Base-by-base conservation (phyloP, 2,329 filamentous ascomycete species). In the Diplodia scrobiculata region DNA sequence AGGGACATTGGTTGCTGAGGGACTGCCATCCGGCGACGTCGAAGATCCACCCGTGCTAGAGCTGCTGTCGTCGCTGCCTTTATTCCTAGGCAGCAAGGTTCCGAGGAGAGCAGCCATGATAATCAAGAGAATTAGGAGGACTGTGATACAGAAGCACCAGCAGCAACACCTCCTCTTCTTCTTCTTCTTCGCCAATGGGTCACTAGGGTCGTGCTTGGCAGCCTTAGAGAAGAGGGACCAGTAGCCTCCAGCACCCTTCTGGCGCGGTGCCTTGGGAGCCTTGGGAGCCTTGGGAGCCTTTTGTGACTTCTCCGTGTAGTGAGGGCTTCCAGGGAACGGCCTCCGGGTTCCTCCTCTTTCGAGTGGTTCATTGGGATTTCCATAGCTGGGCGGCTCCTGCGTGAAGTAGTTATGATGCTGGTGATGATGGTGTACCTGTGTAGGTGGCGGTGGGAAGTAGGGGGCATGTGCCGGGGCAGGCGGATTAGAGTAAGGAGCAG, bases 61-160 rank as follows among this genome's bases (percentile, higher is more conserved):
- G 7, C 53, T 36, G 19, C 47, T 54, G 19, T 66, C 72, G 29
- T 69, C 78, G 73, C 69, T 79, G 78, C 69, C 77, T 80, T 63
- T 81, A 75, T 69, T 76, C 53, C 70, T 73, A 0, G 73, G 73
- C 27, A 77, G 68, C 0, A 78, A 72, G 4, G 78, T 72, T 11
- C 74, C 68, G 17, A 81, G 70, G 1, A 80, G 73, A 29, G 79
- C 75, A 41, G 82, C 73, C 41, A 75, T 71, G 60, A 78, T 68
- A 36, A 81, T 72, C 1, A 79, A 72, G 47, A 79, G 67, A 29
- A 81, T 66, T 58, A 73, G 73, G 47, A 73, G 68, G 55, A 74
- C 68, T 7, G 77, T 55, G 19, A 77, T 68, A 58, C 76, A 78
- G 52, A 76, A 77, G 50, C 75, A 76, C 41, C 70, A 68, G 65